phyloP scores from a whole-genome alignment of 2,329 filamentous ascomycete species.

The Pyrenophora tritici-repentis region DNA sequence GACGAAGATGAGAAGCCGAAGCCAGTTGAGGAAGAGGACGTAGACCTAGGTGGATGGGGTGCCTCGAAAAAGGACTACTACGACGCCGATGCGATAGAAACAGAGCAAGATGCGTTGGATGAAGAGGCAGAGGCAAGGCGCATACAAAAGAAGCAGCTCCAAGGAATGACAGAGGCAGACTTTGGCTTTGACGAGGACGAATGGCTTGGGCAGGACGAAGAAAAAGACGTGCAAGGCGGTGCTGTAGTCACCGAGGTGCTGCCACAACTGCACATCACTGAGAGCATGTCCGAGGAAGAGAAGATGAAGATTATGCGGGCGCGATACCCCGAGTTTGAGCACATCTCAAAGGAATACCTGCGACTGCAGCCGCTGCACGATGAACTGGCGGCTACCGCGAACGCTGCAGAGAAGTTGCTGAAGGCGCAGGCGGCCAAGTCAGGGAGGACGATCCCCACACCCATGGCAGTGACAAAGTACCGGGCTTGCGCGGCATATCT shows the following conservation, averaged over 20 bases:
- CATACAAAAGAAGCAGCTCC: slow-evolving; percentile 86
- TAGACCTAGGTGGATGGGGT: slow-evolving; percentile 78
- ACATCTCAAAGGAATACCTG: slow-evolving; percentile 78
- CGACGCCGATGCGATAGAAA: slow-evolving; percentile 77
- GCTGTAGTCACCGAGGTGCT: slow-evolving; percentile 84
- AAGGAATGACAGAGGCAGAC: slow-evolving; percentile 87
- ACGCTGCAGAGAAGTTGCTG: slow-evolving; percentile 57
- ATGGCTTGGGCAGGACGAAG: slow-evolving; percentile 67
- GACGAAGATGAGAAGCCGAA: slow-evolving; percentile 37
- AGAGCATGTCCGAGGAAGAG: slow-evolving; percentile 77
- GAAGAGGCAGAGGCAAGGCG: slow-evolving; percentile 90
- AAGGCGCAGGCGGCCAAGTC: slow-evolving; percentile 34
- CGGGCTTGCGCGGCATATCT: slow-evolving; percentile 85
- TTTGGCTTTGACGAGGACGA: slow-evolving; percentile 91
- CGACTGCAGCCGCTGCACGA: slow-evolving; percentile 68
- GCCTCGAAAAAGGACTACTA: slow-evolving; percentile 90
- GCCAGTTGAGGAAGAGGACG: slow-evolving; percentile 59
- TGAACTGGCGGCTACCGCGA: slow-evolving; percentile 63
- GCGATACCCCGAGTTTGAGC: slow-evolving; percentile 91
- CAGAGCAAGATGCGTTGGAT: slow-evolving; percentile 76
- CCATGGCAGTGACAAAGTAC: slow-evolving; percentile 65
- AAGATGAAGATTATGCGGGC: slow-evolving; percentile 74
- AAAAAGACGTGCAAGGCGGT: slow-evolving; percentile 51
- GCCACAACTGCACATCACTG: slow-evolving; percentile 79
- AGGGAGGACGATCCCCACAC: slow-evolving; percentile 25